A percentile compares a stretch with the other conserved stretches of the same genome.
phyloP scores from a whole-genome alignment of 345 rosid genomes.

The Eutrema heterophyllum region DNA sequence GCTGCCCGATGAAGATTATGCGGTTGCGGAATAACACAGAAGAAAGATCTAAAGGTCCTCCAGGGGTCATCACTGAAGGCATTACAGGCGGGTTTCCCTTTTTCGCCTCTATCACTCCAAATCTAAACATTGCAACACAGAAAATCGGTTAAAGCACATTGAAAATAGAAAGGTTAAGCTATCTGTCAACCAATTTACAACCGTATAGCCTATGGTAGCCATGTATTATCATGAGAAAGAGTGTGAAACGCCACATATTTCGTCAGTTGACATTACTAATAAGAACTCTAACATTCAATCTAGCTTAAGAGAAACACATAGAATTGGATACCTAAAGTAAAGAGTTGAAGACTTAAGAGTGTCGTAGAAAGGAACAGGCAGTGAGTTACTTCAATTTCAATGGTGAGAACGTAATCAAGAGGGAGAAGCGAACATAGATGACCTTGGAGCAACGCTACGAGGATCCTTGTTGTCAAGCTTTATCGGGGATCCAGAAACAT shows the following conservation, averaged over 20 bases:
- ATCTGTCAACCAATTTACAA: neutral
- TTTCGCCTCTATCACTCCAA: slow-evolving; percentile 46
- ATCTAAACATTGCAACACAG: slow-evolving; percentile 29
- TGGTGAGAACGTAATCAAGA: neutral
- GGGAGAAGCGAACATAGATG: slow-evolving; percentile 13
- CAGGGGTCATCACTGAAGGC: slow-evolving; percentile 89
- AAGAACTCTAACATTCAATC: neutral
- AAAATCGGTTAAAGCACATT: neutral
- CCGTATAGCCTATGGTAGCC: neutral
- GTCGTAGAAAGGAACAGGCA: neutral
- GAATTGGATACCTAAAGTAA: neutral
- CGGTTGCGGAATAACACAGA: slow-evolving; percentile 78
- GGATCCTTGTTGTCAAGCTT: slow-evolving; percentile 35
- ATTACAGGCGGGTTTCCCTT: slow-evolving; percentile 78
- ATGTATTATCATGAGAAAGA: neutral
- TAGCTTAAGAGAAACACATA: neutral
- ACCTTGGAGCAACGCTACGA: slow-evolving; percentile 44
- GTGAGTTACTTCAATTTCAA: neutral
- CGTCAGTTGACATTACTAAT: neutral
- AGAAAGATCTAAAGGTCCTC: slow-evolving; percentile 86
- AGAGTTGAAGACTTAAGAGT: neutral
- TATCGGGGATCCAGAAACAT: slow-evolving; percentile 29
- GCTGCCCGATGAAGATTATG: slow-evolving; percentile 84
- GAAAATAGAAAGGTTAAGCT: neutral
- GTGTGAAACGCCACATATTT: neutral